Conservation (phyloP, 2,329 filamentous ascomycete species). For the Penicillium sp. region DNA sequence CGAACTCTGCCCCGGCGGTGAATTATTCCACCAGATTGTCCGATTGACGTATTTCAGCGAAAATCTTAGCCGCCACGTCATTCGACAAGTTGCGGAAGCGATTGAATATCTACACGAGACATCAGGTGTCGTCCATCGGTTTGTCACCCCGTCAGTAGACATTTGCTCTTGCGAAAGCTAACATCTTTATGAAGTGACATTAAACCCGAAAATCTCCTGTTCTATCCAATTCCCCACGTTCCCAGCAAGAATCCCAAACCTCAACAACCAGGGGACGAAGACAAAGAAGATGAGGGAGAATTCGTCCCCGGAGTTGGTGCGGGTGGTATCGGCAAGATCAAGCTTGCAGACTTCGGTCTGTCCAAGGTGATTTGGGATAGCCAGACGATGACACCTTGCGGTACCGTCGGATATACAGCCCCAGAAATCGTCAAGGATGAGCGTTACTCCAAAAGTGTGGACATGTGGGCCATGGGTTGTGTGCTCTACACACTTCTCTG, state of each 20-base stretch:
- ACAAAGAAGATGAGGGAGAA: constrained; percentile 95
- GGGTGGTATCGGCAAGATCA: constrained; percentile 91
- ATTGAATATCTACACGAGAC: constrained; percentile 93
- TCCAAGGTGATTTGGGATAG: constrained; percentile 99
- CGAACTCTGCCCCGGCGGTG: constrained; percentile 90
- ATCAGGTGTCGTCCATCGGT: constrained; percentile 96
- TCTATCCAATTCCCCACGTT: constrained; percentile 79
- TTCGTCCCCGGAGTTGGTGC: constrained; percentile 78
- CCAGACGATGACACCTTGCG: constrained; percentile 98
- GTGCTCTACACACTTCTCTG: constrained; percentile 96
- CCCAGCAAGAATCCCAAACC: constrained; percentile 80
- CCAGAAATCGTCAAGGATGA: constrained; percentile 99
- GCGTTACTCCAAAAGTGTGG: constrained; percentile 95
- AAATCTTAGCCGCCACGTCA: constrained; percentile 89
- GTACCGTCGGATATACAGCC: constrained; percentile 95
- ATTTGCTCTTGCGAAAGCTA: constrained; percentile 3
- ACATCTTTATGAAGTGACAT: constrained; percentile 53
- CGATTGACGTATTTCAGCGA: constrained; percentile 98
- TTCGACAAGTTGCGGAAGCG: constrained; percentile 90
- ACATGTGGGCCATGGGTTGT: constrained; percentile 98
- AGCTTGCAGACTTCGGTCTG: constrained; percentile 96
- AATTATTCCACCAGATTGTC: constrained; percentile 98
- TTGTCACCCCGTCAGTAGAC: constrained; percentile 36
- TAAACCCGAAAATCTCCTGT: constrained; percentile 96
- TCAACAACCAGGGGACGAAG: constrained; percentile 83